These are phyloP conservation scores for Teratosphaeria destructans DNA, from an alignment of 2,329 filamentous ascomycete genomes.

Conservation along the genomic window DNA sequence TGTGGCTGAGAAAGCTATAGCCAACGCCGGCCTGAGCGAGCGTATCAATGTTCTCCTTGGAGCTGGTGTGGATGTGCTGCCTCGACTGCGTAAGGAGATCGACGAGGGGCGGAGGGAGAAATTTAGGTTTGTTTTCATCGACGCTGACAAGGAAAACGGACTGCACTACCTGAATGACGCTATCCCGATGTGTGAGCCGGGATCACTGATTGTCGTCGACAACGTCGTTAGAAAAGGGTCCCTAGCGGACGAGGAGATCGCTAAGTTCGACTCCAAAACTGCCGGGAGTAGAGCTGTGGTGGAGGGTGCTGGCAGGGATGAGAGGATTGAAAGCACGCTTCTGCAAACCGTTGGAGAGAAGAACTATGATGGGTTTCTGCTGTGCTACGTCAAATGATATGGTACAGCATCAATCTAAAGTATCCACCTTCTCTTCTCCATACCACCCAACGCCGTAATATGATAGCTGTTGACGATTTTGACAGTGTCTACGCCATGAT, in stretches of 20 bases:
- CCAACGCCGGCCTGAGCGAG: slow-evolving; percentile 8
- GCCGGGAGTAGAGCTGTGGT: slow-evolving; percentile 26
- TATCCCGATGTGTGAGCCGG: slow-evolving; percentile 7
- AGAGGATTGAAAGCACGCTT: slow-evolving; percentile 32
- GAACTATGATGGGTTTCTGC: slow-evolving; percentile 37
- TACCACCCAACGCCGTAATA: neutral
- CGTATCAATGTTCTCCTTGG: slow-evolving; percentile 11
- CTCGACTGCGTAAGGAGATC: slow-evolving; percentile 9
- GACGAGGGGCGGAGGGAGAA: slow-evolving; percentile 8
- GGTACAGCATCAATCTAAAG: neutral
- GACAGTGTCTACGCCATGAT: neutral
- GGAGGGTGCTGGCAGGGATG: slow-evolving; percentile 33
- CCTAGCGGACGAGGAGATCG: slow-evolving; percentile 23
- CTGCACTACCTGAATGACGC: slow-evolving; percentile 10
- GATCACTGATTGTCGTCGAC: slow-evolving; percentile 13
- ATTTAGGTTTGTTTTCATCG: slow-evolving; percentile 18
- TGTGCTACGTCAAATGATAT: slow-evolving; percentile 8
- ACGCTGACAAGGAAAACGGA: slow-evolving; percentile 17
- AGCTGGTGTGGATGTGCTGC: slow-evolving; percentile 12
- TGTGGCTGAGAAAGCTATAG: slow-evolving; percentile 8
- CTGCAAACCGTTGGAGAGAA: slow-evolving; percentile 40
- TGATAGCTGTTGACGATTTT: neutral
- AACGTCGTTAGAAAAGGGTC: slow-evolving; percentile 23
- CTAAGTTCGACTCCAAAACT: slow-evolving; percentile 1
- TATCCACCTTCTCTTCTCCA: neutral